These are phyloP conservation scores for Claviceps spartinae DNA, from an alignment of 2,329 filamentous ascomycete species.

Conservation along the genomic window DNA sequence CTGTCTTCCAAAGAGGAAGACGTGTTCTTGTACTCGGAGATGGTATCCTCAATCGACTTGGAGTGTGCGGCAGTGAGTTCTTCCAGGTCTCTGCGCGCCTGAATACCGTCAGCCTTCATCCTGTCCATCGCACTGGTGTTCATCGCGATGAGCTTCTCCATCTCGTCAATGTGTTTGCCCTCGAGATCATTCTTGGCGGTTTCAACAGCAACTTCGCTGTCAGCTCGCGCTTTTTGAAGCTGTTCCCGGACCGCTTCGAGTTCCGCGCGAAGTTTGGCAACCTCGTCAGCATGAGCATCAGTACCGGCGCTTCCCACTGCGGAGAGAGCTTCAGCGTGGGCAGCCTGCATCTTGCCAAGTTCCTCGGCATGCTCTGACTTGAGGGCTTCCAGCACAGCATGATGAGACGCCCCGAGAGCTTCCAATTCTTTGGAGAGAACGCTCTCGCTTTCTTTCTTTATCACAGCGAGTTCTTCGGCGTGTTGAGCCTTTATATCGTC, in stretches of 20 bases:
- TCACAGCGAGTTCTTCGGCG: conserved; percentile 32
- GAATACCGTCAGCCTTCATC: conserved; percentile 25
- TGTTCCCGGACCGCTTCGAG: conserved; percentile 29
- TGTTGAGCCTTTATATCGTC: conserved; percentile 43
- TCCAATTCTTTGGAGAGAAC: conserved; percentile 27
- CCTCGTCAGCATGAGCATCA: conserved; percentile 16
- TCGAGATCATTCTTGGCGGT: conserved; percentile 31
- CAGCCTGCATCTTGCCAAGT: conserved; percentile 20
- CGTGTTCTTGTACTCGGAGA: conserved; percentile 24
- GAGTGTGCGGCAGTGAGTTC: conserved; percentile 24
- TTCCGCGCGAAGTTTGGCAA: conserved; percentile 15
- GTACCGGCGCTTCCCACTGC: conserved; percentile 18
- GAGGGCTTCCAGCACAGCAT: conserved; percentile 27
- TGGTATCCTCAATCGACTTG: conserved; percentile 26
- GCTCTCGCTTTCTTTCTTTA: conserved; percentile 29
- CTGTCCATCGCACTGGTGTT: conserved; percentile 28
- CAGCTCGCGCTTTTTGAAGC: conserved; percentile 30
- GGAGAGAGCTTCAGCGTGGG: conserved; percentile 19
- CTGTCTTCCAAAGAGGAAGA: conserved; percentile 22
- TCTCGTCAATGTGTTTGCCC: conserved; percentile 30
- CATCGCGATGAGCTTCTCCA: conserved; percentile 31
- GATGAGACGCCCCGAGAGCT: conserved; percentile 30
- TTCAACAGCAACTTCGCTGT: conserved; percentile 31
- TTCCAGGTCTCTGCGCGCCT: conserved; percentile 29
- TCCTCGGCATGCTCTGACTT: conserved; percentile 26